These are phyloP conservation scores for Cajanus cajan DNA, from an alignment of 306 rosid species.

Conservation along the genomic window DNA sequence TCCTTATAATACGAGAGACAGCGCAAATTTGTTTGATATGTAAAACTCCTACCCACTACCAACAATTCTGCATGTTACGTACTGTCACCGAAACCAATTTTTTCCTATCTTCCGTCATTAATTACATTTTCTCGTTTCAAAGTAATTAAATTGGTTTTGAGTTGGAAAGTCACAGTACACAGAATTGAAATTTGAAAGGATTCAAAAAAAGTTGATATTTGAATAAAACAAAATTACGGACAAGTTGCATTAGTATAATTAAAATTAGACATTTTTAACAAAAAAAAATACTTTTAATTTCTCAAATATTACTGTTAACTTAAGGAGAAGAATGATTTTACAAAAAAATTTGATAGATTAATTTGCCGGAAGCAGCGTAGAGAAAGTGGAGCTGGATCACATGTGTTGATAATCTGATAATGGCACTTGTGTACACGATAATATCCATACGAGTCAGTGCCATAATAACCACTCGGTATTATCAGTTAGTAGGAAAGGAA, in stretches of 20 bases:
- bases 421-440: neutral
- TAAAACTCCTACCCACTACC: constrained; percentile 5
- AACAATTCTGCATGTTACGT: constrained; percentile 9
- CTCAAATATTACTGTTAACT: neutral
- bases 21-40: neutral
- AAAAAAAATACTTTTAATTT: no score
- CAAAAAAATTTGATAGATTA: neutral
- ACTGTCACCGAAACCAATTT: neutral
- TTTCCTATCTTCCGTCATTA: no score
- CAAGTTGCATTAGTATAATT: neutral
- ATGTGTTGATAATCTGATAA: constrained; percentile 15
- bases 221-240: neutral
- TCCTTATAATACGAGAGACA: neutral
- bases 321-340: neutral
- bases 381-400: constrained; percentile 29
- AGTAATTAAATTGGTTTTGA: neutral
- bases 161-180: neutral
- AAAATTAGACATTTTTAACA: neutral
- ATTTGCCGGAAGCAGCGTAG: neutral
- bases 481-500: neutral
- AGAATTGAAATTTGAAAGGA: neutral
- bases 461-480: constrained; percentile 25
- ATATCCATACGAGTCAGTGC: constrained; percentile 12
- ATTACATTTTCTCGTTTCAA: neutral
- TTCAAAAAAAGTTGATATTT: neutral